A percentile compares a stretch with the other conserved stretches of the same genome.
phyloP scores from a whole-genome alignment of 352 stramenopile species.

The Plasmopara viticola region DNA sequence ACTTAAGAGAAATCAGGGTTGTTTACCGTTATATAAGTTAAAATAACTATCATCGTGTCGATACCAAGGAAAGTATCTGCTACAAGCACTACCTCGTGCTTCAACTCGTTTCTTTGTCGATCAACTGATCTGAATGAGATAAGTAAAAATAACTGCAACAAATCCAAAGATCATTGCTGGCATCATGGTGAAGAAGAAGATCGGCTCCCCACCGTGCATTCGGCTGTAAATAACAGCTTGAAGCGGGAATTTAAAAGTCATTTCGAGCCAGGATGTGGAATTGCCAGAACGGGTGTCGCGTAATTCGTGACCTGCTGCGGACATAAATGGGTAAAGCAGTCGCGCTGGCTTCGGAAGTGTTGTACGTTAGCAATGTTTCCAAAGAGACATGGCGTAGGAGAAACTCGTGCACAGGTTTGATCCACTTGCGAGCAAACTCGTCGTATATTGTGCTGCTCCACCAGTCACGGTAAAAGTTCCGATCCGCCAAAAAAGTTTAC shows the following conservation, averaged over 20 bases:
- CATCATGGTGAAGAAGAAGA: constrained; percentile 79
- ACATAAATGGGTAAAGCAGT: constrained; percentile 93
- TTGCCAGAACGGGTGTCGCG: constrained; percentile 73
- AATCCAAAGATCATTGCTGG: constrained; percentile 65
- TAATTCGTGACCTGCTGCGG: constrained; percentile 71
- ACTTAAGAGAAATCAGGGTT: background rate
- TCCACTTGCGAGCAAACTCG: constrained; percentile 92
- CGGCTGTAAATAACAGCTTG: constrained; percentile 78
- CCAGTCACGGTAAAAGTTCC: constrained; percentile 96
- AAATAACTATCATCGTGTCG: constrained; percentile 8
- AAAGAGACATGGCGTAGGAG: constrained; percentile 82
- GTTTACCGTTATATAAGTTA: background rate
- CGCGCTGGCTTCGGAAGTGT: constrained; percentile 61
- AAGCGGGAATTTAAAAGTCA: constrained; percentile 66
- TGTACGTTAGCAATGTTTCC: constrained; percentile 68
- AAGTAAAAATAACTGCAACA: constrained; percentile 38
- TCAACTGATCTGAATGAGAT: constrained; percentile 35
- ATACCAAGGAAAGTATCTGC: constrained; percentile 4
- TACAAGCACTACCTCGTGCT: background rate
- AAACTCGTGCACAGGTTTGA: constrained; percentile 97
- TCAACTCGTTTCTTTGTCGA: constrained; percentile 25
- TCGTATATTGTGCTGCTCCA: constrained; percentile 95
- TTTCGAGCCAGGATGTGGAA: constrained; percentile 72
- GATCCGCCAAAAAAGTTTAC: constrained; percentile 85
- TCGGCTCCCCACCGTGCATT: constrained; percentile 65